Base-by-base conservation (phyloP, 2,329 filamentous ascomycete species). In the Elsinoe perseae region DNA sequence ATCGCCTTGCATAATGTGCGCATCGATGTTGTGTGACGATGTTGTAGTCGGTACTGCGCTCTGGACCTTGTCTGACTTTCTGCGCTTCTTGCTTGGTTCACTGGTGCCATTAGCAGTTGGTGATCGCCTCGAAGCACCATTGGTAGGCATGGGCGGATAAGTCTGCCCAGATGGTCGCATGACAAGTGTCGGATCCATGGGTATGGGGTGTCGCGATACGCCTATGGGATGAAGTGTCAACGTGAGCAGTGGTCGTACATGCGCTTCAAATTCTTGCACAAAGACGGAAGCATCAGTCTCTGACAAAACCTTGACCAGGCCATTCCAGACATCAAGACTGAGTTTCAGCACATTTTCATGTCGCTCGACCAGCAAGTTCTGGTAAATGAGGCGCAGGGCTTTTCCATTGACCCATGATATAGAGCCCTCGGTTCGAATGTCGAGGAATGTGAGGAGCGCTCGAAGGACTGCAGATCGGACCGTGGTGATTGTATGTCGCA, bases 1-100 rank as follows among this genome's bases (percentile, higher is more conserved):
- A 65, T 98, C 95, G 53, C 95, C 93, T 68, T 92, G 88, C 76
- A 98, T 90, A 86, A 98, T 96, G 63, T 95, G 91, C 8, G 91
- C 93, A 69, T 98, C 93, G 16, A 98, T 89, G 69, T 98, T 95
- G 70, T 98, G 93, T 1, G 86, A 82, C n/a, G 86, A 80, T 3
- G 80, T 73, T 1, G 80, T 73, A 1, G 60, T 57, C 4, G 64
- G 60, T 7, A 79, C 72, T 25, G 91, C 86, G 56, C 93, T 88
- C 18, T 81, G 73, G 57, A 78, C 78, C 74, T 95, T 95, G n/a
- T 87, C 84, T 0, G 87, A 87, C 70, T 90, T 95, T 59, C 90
- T 84, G 30, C 90, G 81, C 61, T 89, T 84, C 71, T 93, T 89
- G 1, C 84, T 76, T 12, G 83, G 78, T 59, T 87, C 80, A 58